A percentile compares a stretch with the other conserved stretches of the same genome.
Conservation (phyloP, 352 stramenopile species). For the Globisporangium recalcitrans region DNA sequence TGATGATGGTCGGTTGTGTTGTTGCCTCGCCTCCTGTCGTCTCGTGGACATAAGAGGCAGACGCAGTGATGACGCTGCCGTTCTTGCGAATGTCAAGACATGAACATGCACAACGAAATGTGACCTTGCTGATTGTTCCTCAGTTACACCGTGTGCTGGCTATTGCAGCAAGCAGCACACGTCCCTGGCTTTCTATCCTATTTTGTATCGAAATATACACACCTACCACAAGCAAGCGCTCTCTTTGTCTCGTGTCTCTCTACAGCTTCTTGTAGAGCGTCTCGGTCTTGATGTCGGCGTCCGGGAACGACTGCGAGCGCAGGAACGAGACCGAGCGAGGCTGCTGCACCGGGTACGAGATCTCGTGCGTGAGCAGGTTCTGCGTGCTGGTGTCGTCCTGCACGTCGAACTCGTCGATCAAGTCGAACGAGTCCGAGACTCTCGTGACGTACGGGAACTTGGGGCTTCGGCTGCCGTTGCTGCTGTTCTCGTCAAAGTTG, state of each 20-base stretch:
- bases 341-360: slow-evolving; percentile 45
- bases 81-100: background rate
- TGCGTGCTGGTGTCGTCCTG: slow-evolving; percentile 25
- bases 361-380: slow-evolving; percentile 41
- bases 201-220: background rate
- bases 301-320: slow-evolving; percentile 66
- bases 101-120: background rate
- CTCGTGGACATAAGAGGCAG: background rate
- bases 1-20: background rate
- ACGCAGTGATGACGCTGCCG: background rate
- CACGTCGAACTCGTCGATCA: slow-evolving; percentile 44
- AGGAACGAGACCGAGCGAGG: slow-evolving; percentile 65
- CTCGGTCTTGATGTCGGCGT: slow-evolving; percentile 65
- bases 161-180: background rate
- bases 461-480: slow-evolving; percentile 12
- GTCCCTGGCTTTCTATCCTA: background rate
- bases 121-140: background rate
- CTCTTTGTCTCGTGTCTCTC: background rate
- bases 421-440: slow-evolving; percentile 46
- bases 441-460: slow-evolving; percentile 20
- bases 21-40: background rate
- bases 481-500: slow-evolving; percentile 21
- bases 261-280: slow-evolving; percentile 45
- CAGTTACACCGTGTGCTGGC: background rate
- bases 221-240: background rate